These are phyloP conservation scores for Geosmithia flava DNA, from an alignment of 2,329 filamentous ascomycete species.

Conservation along the genomic window DNA sequence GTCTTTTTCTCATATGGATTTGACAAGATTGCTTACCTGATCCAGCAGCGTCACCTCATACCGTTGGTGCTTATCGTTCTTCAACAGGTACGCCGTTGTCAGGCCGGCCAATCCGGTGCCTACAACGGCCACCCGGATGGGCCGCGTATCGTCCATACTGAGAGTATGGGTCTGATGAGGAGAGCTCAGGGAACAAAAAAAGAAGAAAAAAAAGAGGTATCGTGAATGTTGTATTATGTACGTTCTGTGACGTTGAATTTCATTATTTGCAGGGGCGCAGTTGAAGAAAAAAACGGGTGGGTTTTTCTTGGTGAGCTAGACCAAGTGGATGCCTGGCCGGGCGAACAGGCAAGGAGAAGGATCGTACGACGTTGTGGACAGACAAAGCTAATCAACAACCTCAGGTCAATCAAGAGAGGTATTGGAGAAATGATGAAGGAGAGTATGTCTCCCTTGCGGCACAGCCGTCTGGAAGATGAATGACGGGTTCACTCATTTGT, in stretches of 20 bases:
- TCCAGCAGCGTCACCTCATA: constrained; percentile 23
- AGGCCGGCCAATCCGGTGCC: constrained; percentile 24
- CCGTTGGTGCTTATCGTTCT: constrained; percentile 14
- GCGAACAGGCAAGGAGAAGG: no score
- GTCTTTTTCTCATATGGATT: not conserved
- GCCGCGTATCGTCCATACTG: not conserved
- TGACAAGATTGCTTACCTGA: constrained; percentile 12
- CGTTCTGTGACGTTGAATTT: no score
- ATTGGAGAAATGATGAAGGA: no score
- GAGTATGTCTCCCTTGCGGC: not conserved
- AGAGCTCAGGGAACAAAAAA: no score
- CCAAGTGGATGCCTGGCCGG: no score
- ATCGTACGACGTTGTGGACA: no score
- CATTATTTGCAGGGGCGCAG: no score
- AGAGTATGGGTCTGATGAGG: not conserved
- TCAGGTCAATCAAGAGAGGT: no score
- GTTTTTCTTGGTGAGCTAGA: no score
- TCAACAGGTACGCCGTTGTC: constrained; percentile 20
- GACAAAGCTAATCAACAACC: no score
- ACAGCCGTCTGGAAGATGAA: not conserved
- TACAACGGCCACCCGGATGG: constrained; percentile 17
- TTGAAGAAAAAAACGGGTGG: no score
- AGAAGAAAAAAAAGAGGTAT: not conserved
- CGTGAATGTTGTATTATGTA: no score
- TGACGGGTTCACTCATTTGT: not conserved